These are phyloP conservation scores for Kwoniella shandongensis DNA, from an alignment of 768 basidiomycete genomes.

Conservation along the genomic window DNA sequence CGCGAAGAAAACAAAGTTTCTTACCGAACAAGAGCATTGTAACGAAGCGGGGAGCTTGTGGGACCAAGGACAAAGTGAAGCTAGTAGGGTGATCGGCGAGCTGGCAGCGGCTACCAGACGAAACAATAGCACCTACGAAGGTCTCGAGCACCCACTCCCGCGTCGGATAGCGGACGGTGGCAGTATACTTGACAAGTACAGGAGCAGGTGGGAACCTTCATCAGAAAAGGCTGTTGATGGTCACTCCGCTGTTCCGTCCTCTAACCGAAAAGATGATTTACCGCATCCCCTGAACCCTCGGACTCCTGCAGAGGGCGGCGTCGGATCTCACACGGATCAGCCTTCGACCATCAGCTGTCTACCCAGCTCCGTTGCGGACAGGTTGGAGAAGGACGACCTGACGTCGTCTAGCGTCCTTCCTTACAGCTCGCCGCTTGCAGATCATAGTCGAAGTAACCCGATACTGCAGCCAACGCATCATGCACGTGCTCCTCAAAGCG, in stretches of 20 bases:
- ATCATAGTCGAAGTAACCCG: background rate
- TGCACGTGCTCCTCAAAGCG: no score
- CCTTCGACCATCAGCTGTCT: constrained; percentile 22
- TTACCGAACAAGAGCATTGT: background rate
- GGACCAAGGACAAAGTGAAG: background rate
- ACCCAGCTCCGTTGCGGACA: background rate
- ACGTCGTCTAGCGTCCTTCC: constrained; percentile 19
- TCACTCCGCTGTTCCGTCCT: background rate
- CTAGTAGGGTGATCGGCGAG: no score
- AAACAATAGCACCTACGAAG: background rate
- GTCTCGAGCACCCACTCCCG: background rate
- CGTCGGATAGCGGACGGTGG: no score
- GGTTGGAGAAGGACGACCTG: background rate
- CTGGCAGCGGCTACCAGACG: background rate
- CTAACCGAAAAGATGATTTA: no score
- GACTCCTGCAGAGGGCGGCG: no score
- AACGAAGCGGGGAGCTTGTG: background rate
- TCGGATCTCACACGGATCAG: background rate
- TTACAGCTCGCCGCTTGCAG: constrained; percentile 27
- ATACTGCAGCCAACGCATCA: no score
- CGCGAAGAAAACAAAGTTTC: background rate
- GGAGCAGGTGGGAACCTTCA: background rate
- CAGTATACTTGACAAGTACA: background rate
- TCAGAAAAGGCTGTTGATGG: background rate
- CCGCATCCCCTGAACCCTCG: no score